Base-by-base conservation (phyloP, 495 filamentous ascomycete genomes). In the Lophiostoma macrostomum region DNA sequence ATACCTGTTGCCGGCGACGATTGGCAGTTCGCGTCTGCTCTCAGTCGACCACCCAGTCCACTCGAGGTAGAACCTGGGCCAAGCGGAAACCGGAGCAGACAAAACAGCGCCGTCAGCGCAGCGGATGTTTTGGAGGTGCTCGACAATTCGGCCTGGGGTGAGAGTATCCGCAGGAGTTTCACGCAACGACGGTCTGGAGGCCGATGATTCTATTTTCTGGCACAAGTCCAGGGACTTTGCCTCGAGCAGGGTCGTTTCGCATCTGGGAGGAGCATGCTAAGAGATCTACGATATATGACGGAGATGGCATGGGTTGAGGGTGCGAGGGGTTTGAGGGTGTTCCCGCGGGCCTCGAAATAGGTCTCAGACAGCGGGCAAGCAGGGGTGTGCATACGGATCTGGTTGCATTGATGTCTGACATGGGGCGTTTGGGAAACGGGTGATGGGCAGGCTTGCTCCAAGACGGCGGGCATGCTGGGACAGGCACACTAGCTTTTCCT, bases 121-220 rank as follows among this genome's bases (percentile, higher is more conserved):
- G 79, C 83, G 38, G 85, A 91, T 64, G 85, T 93, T 53, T 80
- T 90, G 71, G 79, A 87, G 47, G 83, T 89, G 62, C 74, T 96
- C 23, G 86, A 88, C 58, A 84, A 88, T 56, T 93, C 89, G 31
- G 87, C 84, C 16, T 96, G 91, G 91, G 87, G 90, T 43, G 85
- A 90, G 70, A 95, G 89, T 74, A 88, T 96, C 41, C 77, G 90
- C 53, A 79, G 89, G 48, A 95, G 90, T 70, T 88, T 93, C 56
- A 95, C 88, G 40, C 79, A 82, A 71, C 81, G 83, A 58, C 80
- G 80, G 61, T 53, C 60, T n/a, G 29, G 49, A 5, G 53, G 53
- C 23, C 53, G 60, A 24, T 64, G 46, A 56, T 25, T 36, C 13
- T 34, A 22, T 48, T 22, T 36, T 14, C 5, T 29, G n/a, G 16